Evolutionary conservation across 1,139 yeast species (phyloP), one percentile per base, ranked within the genome.

Genomic region (Tardiomyces depauwii): DNA sequence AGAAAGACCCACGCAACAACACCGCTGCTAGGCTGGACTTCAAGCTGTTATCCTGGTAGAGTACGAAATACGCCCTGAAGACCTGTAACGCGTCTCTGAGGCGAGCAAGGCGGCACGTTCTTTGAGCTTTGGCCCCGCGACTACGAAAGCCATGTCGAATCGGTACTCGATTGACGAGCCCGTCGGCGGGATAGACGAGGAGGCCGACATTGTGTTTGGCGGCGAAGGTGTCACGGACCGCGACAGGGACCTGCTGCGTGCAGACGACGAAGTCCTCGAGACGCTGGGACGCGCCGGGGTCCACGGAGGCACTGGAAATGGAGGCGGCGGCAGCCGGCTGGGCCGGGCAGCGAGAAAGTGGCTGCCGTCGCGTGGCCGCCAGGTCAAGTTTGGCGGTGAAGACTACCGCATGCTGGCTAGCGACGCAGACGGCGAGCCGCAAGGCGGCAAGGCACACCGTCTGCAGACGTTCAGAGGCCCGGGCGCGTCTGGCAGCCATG

Each of bases 141-240:
- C 7, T 4, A 5, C 25, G 25, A 42, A 23, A 39, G 44, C 40
- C 4, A 55, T 53, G 58, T 48, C 57, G 40, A 49, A 49, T 41
- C 42, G 60, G 30, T 57, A 53, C 47, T 55, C 61, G 16, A 56
- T 58, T 16, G 62, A 58, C 39, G 47, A 51, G 13, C 60, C 61
- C 28, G 55, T 49, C 21, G 44, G 54, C 11, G 54, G 55, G 21
- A 57, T 50, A 27, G 60, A 53, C 32, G 55, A 55, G 11, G 63
- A 56, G 47, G 56, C 48, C 33, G 61, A 57, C 45, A 49, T 58
- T 41, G 60, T 56, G 21, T 49, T 53, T 36, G 53, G 56, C 36
- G 58, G 54, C 12, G 48, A 48, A 10, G 46, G 48, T 4, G 59
- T 57, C 7, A 52, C 60, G 2, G 52, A 52, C 11, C 53, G 47